Evolutionary conservation across 2,329 filamentous ascomycete genomes (phyloP), one percentile per base, ranked within the genome.

Genomic region (Fusarium abutilonis): DNA sequence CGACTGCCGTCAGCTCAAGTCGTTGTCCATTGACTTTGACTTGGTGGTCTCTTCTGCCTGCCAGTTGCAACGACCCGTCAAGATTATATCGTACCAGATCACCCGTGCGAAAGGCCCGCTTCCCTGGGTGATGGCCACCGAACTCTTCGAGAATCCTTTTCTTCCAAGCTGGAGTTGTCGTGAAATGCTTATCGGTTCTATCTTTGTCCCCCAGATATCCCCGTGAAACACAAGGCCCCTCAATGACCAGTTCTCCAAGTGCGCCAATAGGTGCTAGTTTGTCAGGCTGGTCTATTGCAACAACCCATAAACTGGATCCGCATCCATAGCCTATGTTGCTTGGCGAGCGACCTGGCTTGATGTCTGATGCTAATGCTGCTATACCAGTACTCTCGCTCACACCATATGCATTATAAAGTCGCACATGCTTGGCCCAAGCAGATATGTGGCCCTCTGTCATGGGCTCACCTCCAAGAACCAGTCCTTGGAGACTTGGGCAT

Each of bases 341-440:
- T 32, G 49, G 42, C 2, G 49, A 47, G 6, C 19, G 17, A 6
- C 34, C 32, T 26, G 49, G 8, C 2, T 26, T 47, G 6, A 52
- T 11, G 4, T 47, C n/a, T 11, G 49, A 47, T 4, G 47, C 36
- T 11, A 52, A 7, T 9, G 34, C 26, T 7, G 49, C 49, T 8
- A 52, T 47, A 9, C 49, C 49, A 3, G 49, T 52, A 9, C 49
- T 52, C 17, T 52, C 42, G n/a, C 49, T 52, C 0, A 52, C 49
- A 2, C 49, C 49, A 14, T 52, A 52, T 10, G 49, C 49, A 10
- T 52, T 52, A 17, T 31, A 52, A 7, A 52, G 49, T 11, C 21
- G n/a, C 3, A 52, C 42, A 9, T 52, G 49, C 9, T 28, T 52
- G 9, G 49, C n/a, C 49, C 49, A 52, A 5, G 39, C 32, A 11